These are phyloP conservation scores for Nidula microcarpa DNA, from an alignment of 768 basidiomycete species.

Conservation along the genomic window DNA sequence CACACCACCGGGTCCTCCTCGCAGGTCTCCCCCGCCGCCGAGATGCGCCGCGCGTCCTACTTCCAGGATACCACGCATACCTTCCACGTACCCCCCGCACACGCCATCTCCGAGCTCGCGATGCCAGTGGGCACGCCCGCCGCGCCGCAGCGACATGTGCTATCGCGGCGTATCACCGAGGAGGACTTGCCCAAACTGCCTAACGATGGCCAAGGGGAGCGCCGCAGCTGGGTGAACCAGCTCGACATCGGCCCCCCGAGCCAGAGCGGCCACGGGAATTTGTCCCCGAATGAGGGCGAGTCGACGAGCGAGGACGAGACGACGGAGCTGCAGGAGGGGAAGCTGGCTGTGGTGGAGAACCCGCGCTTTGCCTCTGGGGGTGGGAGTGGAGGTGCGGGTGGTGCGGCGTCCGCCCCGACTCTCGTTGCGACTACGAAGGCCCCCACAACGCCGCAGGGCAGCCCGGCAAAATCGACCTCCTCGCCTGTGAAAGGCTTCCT, in stretches of 20 bases:
- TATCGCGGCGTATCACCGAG: conserved; percentile 29
- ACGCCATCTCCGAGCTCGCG: conserved; percentile 15
- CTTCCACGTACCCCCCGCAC: conserved; percentile 47
- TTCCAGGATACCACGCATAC: conserved; percentile 6
- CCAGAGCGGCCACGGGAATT: not conserved
- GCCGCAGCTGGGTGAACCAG: not conserved
- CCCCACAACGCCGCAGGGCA: not conserved
- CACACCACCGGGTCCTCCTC: too few species aligned
- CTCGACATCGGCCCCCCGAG: not conserved
- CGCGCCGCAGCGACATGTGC: conserved; percentile 14
- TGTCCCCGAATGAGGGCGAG: not conserved
- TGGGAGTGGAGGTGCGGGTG: conserved; percentile 1
- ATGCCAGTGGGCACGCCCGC: not conserved
- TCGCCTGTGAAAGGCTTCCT: not conserved
- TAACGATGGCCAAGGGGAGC: conserved; percentile 1
- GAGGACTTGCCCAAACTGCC: conserved; percentile 14
- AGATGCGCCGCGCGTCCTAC: not conserved
- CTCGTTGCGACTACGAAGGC: not conserved
- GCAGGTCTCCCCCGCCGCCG: too few species aligned
- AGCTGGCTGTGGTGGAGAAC: conserved; percentile 53
- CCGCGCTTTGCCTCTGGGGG: conserved; percentile 35
- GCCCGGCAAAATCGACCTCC: not conserved
- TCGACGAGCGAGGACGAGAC: conserved; percentile 12
- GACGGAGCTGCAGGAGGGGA: conserved; percentile 28
- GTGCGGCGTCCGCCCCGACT: not conserved